phyloP scores from a whole-genome alignment of 495 filamentous ascomycete genomes.

The Penicillium fimorum region DNA sequence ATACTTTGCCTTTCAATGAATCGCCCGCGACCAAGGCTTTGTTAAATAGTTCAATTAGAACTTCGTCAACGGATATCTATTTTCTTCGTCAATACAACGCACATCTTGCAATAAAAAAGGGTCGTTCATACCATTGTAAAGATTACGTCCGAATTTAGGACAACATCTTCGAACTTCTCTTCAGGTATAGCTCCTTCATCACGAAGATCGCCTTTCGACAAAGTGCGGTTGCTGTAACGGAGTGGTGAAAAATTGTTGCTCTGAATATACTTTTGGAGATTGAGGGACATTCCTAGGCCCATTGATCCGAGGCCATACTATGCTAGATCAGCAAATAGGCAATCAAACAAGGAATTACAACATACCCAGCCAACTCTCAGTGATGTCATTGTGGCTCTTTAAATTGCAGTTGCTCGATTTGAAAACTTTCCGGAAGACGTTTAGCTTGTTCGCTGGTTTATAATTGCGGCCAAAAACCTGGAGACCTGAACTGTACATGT shows the following conservation, averaged over 20 bases:
- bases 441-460: neutral
- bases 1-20: constrained; percentile 28
- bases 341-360: neutral
- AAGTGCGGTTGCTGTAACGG: constrained; percentile 34
- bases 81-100: constrained; percentile 6
- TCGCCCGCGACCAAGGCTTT: constrained; percentile 6
- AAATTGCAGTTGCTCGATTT: constrained; percentile 1
- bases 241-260: constrained; percentile 20
- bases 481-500: neutral
- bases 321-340: constrained; percentile 3
- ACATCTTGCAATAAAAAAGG: neutral
- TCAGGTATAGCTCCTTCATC: constrained; percentile 28
- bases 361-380: constrained; percentile 14
- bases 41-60: constrained; percentile 8
- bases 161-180: constrained; percentile 28
- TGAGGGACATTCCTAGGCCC: constrained; percentile 44
- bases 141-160: constrained; percentile 28
- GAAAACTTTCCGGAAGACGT: neutral
- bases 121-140: constrained; percentile 29
- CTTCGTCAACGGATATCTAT: constrained; percentile 12
- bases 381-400: constrained; percentile 6
- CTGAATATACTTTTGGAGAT: constrained; percentile 38
- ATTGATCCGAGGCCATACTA: constrained; percentile 39
- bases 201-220: constrained; percentile 33
- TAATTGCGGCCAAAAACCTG: neutral